Conservation (phyloP, 78 protist genomes). For the Bodo saltans region DNA sequence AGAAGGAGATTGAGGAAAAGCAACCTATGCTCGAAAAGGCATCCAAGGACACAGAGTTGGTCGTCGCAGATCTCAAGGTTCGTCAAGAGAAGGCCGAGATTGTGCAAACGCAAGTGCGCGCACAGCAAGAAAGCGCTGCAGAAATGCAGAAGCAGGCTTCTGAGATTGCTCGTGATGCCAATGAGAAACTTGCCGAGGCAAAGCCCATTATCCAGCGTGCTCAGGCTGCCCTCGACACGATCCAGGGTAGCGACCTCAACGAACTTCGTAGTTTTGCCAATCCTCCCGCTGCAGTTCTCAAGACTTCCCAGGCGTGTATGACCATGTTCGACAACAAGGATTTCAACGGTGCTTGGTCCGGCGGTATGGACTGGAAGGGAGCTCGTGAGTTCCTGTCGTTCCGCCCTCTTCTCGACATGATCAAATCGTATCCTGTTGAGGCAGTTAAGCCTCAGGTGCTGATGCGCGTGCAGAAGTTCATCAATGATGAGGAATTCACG, state of each 20-base stretch:
- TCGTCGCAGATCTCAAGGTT: constrained; percentile 7
- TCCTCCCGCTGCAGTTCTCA: constrained; percentile 52
- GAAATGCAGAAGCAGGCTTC: constrained; percentile 41
- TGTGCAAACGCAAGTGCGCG: background rate
- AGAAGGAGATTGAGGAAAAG: constrained; percentile 31
- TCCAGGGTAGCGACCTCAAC: constrained; percentile 48
- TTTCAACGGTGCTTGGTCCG: background rate
- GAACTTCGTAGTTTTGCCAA: constrained; percentile 36
- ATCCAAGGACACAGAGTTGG: constrained; percentile 6
- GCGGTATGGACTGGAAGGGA: background rate
- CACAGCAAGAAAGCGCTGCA: constrained; percentile 10
- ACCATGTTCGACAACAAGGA: constrained; percentile 51
- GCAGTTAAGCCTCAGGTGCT: constrained; percentile 32
- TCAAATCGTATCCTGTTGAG: constrained; percentile 52
- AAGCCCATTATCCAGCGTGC: constrained; percentile 57
- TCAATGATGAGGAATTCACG: constrained; percentile 43
- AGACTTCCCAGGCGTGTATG: constrained; percentile 65
- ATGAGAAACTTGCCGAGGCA: constrained; percentile 19
- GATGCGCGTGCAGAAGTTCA: constrained; percentile 41
- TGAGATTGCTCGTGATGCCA: constrained; percentile 37
- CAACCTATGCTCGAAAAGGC: constrained; percentile 39
- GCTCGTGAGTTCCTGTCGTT: constrained; percentile 43
- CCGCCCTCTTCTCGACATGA: constrained; percentile 43
- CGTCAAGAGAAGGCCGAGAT: constrained; percentile 34
- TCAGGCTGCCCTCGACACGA: constrained; percentile 42